These are phyloP conservation scores for Penicillium concentricum DNA, from an alignment of 2,329 filamentous ascomycete genomes.

Conservation along the genomic window DNA sequence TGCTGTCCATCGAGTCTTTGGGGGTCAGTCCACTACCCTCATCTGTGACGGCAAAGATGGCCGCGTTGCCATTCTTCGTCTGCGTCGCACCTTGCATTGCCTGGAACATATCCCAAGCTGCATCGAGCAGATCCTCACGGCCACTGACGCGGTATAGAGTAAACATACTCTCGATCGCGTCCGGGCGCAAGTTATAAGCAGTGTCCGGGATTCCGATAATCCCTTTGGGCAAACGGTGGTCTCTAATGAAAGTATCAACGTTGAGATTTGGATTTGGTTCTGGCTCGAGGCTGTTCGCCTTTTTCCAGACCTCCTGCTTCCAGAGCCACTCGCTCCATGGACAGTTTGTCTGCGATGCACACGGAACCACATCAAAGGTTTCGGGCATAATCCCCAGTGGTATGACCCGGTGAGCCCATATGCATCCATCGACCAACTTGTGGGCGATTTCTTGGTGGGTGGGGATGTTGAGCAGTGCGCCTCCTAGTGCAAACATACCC, in stretches of 20 bases:
- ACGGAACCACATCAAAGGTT: constrained; percentile 44
- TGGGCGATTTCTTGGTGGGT: constrained; percentile 51
- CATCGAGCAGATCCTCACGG: constrained; percentile 70
- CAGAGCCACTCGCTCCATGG: constrained; percentile 42
- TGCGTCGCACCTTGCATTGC: constrained; percentile 66
- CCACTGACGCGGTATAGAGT: constrained; percentile 90
- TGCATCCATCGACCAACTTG: constrained; percentile 55
- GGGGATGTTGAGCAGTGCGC: constrained; percentile 51
- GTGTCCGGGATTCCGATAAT: constrained; percentile 13
- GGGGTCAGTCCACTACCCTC: constrained; percentile 32
- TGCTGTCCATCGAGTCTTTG: constrained; percentile 75
- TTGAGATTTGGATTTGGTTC: constrained; percentile 4
- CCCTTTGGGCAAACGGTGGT: constrained; percentile 20
- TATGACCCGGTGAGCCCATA: constrained; percentile 54
- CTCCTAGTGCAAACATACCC: constrained; percentile 56
- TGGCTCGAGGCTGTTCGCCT: constrained; percentile 4
- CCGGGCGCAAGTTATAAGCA: constrained; percentile 56
- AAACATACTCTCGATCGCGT: constrained; percentile 85
- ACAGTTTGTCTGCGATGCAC: constrained; percentile 36
- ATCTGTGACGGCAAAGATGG: constrained; percentile 24
- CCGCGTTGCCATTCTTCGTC: constrained; percentile 67
- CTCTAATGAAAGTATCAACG: constrained; percentile 11
- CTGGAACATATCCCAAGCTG: constrained; percentile 83
- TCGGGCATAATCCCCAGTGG: constrained; percentile 57
- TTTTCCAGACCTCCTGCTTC: constrained; percentile 29